Conservation (phyloP, 1,284 basidiomycete species). For the Irpex sp. region DNA sequence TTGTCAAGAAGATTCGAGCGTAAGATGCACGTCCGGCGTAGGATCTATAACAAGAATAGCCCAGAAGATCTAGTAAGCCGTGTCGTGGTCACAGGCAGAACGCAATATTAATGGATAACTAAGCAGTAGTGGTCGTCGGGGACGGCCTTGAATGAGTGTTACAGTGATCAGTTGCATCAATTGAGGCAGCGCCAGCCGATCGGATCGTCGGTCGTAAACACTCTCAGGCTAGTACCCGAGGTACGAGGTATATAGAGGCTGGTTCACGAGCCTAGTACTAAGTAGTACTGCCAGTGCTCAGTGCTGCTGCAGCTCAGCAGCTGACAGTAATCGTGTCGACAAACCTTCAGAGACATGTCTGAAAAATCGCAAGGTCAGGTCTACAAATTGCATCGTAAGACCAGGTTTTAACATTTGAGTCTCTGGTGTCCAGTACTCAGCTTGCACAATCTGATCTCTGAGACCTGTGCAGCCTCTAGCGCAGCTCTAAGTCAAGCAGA, state of each 20-base stretch:
- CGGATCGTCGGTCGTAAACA: too few relatives aligned
- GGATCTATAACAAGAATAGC: not conserved
- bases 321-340: not conserved
- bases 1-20: not conserved
- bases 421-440: conserved; percentile 16
- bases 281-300: too few relatives aligned
- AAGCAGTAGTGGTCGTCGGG: too few relatives aligned
- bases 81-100: not conserved
- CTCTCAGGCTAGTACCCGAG: too few relatives aligned
- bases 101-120: not conserved
- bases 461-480: conserved; percentile 46
- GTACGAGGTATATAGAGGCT: too few relatives aligned
- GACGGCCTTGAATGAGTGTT: too few relatives aligned
- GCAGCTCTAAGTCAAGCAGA: conserved; percentile 21
- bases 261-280: too few relatives aligned
- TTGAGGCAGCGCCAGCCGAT: not conserved
- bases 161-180: not conserved
- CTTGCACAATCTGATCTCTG: conserved; percentile 22
- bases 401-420: not conserved
- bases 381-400: not conserved
- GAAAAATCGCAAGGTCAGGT: conserved; percentile 15
- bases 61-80: too few relatives aligned
- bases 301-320: too few relatives aligned
- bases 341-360: conserved; percentile 6
- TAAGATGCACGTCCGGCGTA: not conserved